Base-by-base conservation (phyloP, 1,284 basidiomycete genomes). In the Sporisorium sorghi region DNA sequence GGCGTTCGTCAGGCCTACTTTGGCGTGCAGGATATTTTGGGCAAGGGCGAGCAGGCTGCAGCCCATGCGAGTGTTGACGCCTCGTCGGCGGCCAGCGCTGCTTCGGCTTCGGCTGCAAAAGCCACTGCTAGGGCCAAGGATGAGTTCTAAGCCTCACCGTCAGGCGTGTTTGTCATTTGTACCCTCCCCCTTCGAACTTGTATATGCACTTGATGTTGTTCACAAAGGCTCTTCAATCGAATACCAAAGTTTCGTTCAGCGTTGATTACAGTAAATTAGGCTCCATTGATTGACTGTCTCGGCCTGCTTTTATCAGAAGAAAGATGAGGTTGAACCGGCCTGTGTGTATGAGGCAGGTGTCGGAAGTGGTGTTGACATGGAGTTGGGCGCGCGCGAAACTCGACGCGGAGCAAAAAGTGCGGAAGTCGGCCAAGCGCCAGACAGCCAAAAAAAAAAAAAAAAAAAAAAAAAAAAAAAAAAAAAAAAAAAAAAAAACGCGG, bases 1-100 rank as follows among this genome's bases (percentile, higher is more conserved):
- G 76, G 73, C 35, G 75, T 79, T 33, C 62, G 76, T 14, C 65
- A 79, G 65, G 68, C 80, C 37, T 65, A 80, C 58, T 80, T 71
- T 62, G 73, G 72, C 33, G 71, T 73, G 11, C 73, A 81, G 61
- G 79, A 78, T 47, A 78, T 75, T 14, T 51, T 67, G n/a, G 80
- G 80, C 26, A 73, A 75, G 58, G 79, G 58, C 15, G 77, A 79
- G 57, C 71, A 77, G 63, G 53, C 52, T 3, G 78, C 77, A 5
- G 68, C 72, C 26, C 66, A 77, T 8, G 78, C 77, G 0, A 68
- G 65, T 33, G 58, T 80, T 28, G 63, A 56, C 54, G 77, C 77
- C 32, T 67, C 61, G 32, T 65, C 58, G 9, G 78, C 69, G 11
- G 69, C 71, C 17, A 72, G 68, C 40, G 62, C 66, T 19, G 71